Percentiles rank a stretch among this genome's conserved stretches.
phyloP scores from a whole-genome alignment of 139 green algal genomes.

The Chlamydomonas incerta region DNA sequence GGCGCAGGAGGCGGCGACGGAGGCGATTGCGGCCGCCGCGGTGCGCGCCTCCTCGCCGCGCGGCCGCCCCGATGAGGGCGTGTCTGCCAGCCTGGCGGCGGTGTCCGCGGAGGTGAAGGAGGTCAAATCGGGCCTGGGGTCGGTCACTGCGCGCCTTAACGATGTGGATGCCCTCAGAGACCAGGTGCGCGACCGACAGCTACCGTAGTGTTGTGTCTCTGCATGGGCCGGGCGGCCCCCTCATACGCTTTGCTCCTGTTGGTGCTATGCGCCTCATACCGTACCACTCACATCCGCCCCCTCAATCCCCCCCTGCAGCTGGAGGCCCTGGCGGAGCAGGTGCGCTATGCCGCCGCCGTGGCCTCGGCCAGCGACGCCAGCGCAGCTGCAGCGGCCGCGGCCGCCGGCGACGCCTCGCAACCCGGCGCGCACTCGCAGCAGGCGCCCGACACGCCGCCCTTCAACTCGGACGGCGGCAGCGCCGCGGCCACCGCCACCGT shows the following conservation, averaged over 20 bases:
- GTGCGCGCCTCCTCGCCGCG: no score
- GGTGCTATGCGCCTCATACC: no score
- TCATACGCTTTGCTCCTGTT: no score
- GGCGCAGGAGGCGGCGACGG: not conserved
- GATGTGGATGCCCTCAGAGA: slow-evolving; percentile 11
- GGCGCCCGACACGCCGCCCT: not conserved
- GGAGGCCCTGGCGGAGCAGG: slow-evolving; percentile 9
- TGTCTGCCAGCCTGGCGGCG: not conserved
- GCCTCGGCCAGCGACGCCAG: not conserved
- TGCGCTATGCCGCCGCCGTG: not conserved
- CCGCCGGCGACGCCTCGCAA: not conserved
- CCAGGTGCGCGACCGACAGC: no score
- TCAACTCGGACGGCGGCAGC: not conserved
- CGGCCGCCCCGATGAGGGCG: not conserved
- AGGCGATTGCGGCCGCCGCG: no score
- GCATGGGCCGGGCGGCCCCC: no score
- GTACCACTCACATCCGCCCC: no score
- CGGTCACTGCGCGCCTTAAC: not conserved
- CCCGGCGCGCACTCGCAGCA: not conserved
- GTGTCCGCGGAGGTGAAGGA: not conserved
- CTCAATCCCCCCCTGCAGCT: no score
- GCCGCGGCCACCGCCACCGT: not conserved
- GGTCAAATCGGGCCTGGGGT: not conserved
- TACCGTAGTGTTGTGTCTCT: no score
- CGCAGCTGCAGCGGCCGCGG: not conserved